Evolutionary conservation across 192 early-diverging fungal species (phyloP), one percentile per base, ranked within the genome.

Genomic region (Umbelopsis isabellina): DNA sequence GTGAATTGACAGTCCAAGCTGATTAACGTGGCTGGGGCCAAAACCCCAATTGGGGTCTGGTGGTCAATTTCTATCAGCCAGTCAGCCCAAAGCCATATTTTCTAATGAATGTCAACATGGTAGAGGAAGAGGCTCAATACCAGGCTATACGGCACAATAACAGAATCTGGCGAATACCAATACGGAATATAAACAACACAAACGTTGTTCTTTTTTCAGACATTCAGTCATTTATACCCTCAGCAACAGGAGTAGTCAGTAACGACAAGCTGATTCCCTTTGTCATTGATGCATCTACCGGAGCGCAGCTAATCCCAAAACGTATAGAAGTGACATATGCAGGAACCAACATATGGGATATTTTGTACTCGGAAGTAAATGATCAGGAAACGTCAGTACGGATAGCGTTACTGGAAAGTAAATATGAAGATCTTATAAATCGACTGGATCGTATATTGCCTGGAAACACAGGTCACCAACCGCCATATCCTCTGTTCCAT

Each of bases 221-320:
- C 52, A 46, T 76, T 47, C 74, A 76, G 49, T 46, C 74, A 4
- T 48, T 76, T 49, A 49, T 71, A 49, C 74, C 74, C 16, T 52
- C 44, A 11, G 74, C 69, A 11, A 76, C 69, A 48, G 74, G 69
- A 10, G 35, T 76, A 25, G 20, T 76, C 49, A 71, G 69, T 10
- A 64, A 53, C 52, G 46, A 58, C 9, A 71, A 71, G 23, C 27
- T 71, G 18, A 49, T 76, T 22, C 74, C 74, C 6, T 67, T 76
- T 46, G 70, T 64, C 23, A 49, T 65, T 23, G 70, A 71, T 53
- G 30, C 51, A 10, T 35, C 20, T 12, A 44, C 70, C 0, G 45
- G 20, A 18, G 49, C 41, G 4, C 53, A 71, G 64, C n/a, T 71
- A 20, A 21, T 35, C 2, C 70, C 70, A 16, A 71, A 65, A n/a